Base-by-base conservation (phyloP, 2,329 filamentous ascomycete species). In the Rutstroemia sydowiana region DNA sequence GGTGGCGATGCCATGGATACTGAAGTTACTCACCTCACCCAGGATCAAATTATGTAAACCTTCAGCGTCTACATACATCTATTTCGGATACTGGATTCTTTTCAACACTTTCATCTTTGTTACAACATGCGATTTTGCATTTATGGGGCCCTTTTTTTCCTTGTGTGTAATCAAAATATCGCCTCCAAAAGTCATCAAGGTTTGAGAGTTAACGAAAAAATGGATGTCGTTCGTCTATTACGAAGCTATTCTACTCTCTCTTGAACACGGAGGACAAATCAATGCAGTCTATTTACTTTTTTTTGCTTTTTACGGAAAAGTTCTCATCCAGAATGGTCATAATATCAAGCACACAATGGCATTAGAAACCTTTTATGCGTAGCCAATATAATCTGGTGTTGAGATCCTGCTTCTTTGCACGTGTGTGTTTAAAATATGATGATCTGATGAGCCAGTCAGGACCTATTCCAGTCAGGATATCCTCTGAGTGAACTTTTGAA, bases 31-130 rank as follows among this genome's bases (percentile, higher is more conserved):
- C 86, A 85, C 55, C 72, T 95, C 66, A 95, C 90, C n/a, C 93
- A 97, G 71, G 92, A 97, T 67, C 91, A 97, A 75, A 96, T 97
- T 72, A 95, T 97, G 91, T 97, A 73, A 56, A 56, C 41, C 34
- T n/a, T 36, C 11, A 14, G n/a, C n/a, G n/a, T 53, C 30, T 48
- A 21, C 32, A 16, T 45, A n/a, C 8, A n/a, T 45, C 8, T 8
- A 26, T 4, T 20, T 5, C 20, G 4, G 16, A 11, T 26, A 9
- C n/a, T 32, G 14, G 42, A n/a, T 30, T 45, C 36, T 39, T 18
- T 45, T 18, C 26, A 9, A 30, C 30, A 26, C 16, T 39, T 40
- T 32, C 36, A 9, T 21, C 18, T n/a, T 20, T 52, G 44, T 52
- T 42, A 48, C 37, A 48, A 52, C 50, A 52, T 37, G 26, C 37